Conservation (phyloP, 805 yeast genomes). For the Kregervanrija pseudodelftensis region DNA sequence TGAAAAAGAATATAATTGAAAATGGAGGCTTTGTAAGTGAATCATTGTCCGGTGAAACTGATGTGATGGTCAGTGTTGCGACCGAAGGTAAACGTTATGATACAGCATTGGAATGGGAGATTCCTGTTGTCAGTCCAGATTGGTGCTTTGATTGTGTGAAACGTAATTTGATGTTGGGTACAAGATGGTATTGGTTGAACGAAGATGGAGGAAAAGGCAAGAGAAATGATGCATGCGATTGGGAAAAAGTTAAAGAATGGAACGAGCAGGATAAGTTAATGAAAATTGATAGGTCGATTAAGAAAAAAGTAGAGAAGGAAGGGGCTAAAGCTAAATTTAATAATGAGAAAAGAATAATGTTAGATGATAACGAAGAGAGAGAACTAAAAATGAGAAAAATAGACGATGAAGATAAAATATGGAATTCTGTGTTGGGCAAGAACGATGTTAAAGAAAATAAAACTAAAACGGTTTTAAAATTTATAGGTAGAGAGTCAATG, state of each 20-base stretch:
- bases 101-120: conserved; percentile 46
- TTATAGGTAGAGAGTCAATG: background rate
- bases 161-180: conserved; percentile 36
- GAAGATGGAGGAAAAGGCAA: conserved; percentile 15
- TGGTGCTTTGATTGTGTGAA: conserved; percentile 42
- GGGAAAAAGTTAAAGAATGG: conserved; percentile 25
- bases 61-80: conserved; percentile 43
- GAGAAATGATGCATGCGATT: conserved; percentile 30
- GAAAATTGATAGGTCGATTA: conserved; percentile 5
- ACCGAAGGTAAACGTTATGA: conserved; percentile 46
- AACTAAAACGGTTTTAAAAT: background rate
- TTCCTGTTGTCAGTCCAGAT: conserved; percentile 48
- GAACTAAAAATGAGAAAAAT: conserved; percentile 20
- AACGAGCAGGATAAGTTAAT: conserved; percentile 4
- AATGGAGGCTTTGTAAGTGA: conserved; percentile 47
- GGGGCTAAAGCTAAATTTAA: background rate
- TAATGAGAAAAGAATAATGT: background rate
- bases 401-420: conserved; percentile 12
- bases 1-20: conserved; percentile 27
- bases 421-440: background rate
- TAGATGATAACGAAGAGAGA: conserved; percentile 13
- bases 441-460: background rate
- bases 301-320: conserved; percentile 1
- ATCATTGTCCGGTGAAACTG: conserved; percentile 37
- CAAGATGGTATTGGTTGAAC: conserved; percentile 31